phyloP scores from a whole-genome alignment of 2,329 filamentous ascomycete genomes.

The Arachnopeziza araneosa region DNA sequence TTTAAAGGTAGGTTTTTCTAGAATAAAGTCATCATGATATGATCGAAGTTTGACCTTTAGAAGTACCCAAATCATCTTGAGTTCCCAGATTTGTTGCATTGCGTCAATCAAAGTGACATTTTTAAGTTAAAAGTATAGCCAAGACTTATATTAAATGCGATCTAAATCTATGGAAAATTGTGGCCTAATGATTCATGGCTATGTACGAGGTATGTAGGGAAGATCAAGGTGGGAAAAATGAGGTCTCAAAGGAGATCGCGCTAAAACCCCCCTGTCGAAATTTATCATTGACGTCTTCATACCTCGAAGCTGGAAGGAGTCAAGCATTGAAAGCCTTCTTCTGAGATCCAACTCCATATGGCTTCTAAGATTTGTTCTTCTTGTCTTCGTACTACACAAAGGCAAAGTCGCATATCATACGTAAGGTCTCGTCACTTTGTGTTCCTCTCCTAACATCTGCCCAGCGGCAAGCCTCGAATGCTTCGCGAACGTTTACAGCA shows the following conservation, averaged over 20 bases:
- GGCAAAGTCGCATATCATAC: slow-evolving; percentile 4
- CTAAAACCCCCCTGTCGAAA: background rate
- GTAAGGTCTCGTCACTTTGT: background rate
- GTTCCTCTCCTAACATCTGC: background rate
- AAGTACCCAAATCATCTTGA: background rate
- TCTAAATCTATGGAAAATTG: too few relatives aligned
- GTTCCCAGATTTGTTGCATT: too few relatives aligned
- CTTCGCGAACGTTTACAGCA: slow-evolving; percentile 22
- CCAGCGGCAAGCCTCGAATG: background rate
- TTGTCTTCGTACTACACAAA: background rate
- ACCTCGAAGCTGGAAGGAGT: background rate
- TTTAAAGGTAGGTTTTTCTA: background rate
- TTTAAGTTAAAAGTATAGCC: too few relatives aligned
- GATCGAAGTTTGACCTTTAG: background rate
- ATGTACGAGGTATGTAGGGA: background rate
- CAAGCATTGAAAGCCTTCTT: background rate
- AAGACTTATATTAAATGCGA: too few relatives aligned
- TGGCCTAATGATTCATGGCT: background rate
- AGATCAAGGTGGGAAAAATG: background rate
- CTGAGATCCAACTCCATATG: background rate
- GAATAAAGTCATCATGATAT: background rate
- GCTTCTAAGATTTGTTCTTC: background rate
- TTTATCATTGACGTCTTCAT: background rate
- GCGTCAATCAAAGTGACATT: too few relatives aligned
- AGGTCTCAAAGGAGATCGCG: background rate